A percentile compares a stretch with the other conserved stretches of the same genome.
phyloP scores from a whole-genome alignment of 1,284 basidiomycete genomes.

The Malassezia sp. region DNA sequence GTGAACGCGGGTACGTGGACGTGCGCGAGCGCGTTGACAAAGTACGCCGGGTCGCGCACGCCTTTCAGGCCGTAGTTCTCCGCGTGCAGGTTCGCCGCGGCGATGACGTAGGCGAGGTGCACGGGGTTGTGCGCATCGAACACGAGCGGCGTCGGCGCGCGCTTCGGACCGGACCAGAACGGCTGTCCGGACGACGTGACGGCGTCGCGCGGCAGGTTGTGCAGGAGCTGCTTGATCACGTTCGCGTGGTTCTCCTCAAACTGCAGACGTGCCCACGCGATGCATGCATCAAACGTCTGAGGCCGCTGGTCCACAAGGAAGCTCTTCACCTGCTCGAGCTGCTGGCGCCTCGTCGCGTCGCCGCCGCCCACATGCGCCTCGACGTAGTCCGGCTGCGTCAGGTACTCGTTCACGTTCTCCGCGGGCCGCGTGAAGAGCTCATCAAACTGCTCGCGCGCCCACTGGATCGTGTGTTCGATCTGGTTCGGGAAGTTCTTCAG shows the following conservation, averaged over 20 bases:
- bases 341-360: slow-evolving; percentile 47
- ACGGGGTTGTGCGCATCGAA: slow-evolving; percentile 65
- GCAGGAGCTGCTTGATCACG: slow-evolving; percentile 81
- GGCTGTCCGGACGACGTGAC: slow-evolving; percentile 78
- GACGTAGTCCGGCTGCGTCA: slow-evolving; percentile 90
- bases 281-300: slow-evolving; percentile 90
- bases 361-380: slow-evolving; percentile 68
- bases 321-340: slow-evolving; percentile 77
- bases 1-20: slow-evolving; percentile 84
- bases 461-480: slow-evolving; percentile 92
- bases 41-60: slow-evolving; percentile 64
- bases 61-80: slow-evolving; percentile 96
- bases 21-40: slow-evolving; percentile 73
- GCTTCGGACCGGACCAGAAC: slow-evolving; percentile 69
- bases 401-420: slow-evolving; percentile 88
- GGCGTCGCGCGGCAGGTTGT: slow-evolving; percentile 87
- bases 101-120: slow-evolving; percentile 79
- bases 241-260: slow-evolving; percentile 94
- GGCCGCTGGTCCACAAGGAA: slow-evolving; percentile 87
- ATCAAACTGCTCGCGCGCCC: slow-evolving; percentile 89
- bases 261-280: slow-evolving; percentile 87
- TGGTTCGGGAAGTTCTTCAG: slow-evolving; percentile 99
- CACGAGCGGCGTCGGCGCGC: slow-evolving; percentile 80
- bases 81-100: slow-evolving; percentile 91
- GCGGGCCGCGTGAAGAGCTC: slow-evolving; percentile 85